These are phyloP conservation scores for Tricholoma terreum DNA, from an alignment of 768 basidiomycete species.

Conservation along the genomic window DNA sequence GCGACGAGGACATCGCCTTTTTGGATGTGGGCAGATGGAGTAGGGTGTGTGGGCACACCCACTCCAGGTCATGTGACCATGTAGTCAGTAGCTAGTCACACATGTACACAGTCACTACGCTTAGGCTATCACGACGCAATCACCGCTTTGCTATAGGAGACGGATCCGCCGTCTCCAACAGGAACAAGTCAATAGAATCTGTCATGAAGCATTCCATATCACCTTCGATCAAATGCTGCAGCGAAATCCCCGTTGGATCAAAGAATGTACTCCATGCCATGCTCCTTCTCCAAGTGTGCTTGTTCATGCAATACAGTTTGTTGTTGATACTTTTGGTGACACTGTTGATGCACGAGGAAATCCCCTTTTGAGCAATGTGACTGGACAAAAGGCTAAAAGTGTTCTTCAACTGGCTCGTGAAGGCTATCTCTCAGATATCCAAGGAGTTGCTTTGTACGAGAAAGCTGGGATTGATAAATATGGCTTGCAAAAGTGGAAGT, in stretches of 20 bases:
- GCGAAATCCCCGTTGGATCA: constrained; percentile 14
- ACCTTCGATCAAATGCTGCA: constrained; percentile 20
- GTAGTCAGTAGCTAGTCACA: no score
- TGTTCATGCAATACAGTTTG: constrained; percentile 16
- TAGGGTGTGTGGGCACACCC: no score
- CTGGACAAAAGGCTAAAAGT: constrained; percentile 16
- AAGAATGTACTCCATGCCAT: constrained; percentile 14
- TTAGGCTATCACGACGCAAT: no score
- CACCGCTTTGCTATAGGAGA: no score
- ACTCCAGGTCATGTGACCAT: no score
- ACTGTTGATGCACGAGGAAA: constrained; percentile 16
- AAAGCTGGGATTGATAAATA: constrained; percentile 15
- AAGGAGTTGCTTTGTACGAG: constrained; percentile 17
- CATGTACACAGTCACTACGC: no score
- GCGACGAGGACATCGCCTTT: no score
- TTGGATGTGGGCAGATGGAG: no score
- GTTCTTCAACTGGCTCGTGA: constrained; percentile 17
- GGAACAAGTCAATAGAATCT: constrained; percentile 12
- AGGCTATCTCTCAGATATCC: constrained; percentile 21
- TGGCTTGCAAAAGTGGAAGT: constrained; percentile 18
- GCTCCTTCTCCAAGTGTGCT: constrained; percentile 19
- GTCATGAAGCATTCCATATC: constrained; percentile 10
- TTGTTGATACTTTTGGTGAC: constrained; percentile 16
- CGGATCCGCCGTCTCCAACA: no score
- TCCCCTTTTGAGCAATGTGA: constrained; percentile 11